Evolutionary conservation across 108 stramenopile species (phyloP), one percentile per base, ranked within the genome.

Genomic region (Nitzschia sp.): DNA sequence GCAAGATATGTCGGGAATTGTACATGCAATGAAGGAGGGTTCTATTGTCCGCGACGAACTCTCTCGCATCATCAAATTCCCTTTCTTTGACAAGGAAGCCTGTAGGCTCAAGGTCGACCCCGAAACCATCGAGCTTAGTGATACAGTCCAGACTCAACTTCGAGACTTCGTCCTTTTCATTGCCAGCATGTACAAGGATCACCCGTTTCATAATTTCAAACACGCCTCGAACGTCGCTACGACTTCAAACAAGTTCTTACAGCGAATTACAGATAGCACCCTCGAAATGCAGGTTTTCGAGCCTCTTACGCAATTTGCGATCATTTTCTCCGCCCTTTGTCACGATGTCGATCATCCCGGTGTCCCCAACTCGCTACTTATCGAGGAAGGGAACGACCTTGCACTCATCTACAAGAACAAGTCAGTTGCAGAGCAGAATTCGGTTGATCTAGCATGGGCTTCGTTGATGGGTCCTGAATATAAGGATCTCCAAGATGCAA

Each of bases 361-460:
- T n/a, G 77, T 82, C 13, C 78, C 81, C 31, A 82, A 82, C 69
- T 45, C 70, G 11, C 73, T 58, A 50, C 74, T 82, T 2, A 61
- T 77, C 38, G 71, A 62, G 47, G 77, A 82, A 46, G 15, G 52
- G 5, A 23, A 48, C 29, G 63, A 61, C 19, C 32, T 82, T 1
- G 77, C 77, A 1, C 29, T 25, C 13, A 16, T 34, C 21, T 79
- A 74, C 64, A 52, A 82, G 34, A 76, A 68, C 48, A 73, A 67
- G 55, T 76, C 74, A 31, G 56, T 82, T 15, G 75, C 78, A 23
- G 81, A 82, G 45, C 73, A 82, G 65, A 58, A 69, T 27, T 46
- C 58, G 15, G 32, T 59, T 11, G 68, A 69, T 28, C 11, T 59
- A 45, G 41, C 57, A 1, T 80, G 73, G 74, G 41, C 64, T 25